Conservation (phyloP, 2,329 filamentous ascomycete species). For the Sclerotinia borealis region DNA sequence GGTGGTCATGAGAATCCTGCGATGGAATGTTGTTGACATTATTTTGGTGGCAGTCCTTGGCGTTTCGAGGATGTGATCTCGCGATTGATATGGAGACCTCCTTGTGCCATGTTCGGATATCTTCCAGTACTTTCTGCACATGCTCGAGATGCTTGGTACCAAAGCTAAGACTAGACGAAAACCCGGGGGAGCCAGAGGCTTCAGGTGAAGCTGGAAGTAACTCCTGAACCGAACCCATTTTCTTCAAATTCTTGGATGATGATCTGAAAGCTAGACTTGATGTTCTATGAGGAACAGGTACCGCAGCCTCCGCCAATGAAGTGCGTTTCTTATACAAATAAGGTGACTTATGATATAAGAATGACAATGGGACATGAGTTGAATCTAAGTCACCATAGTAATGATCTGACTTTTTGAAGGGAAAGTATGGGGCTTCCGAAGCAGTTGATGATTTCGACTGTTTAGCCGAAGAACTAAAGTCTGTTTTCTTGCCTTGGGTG, state of each 20-base stretch:
- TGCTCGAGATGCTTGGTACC: slow-evolving; percentile 4
- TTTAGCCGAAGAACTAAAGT: neutral
- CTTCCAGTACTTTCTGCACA: slow-evolving; percentile 11
- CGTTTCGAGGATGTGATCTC: neutral
- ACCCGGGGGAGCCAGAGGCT: neutral
- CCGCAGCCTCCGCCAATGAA: neutral
- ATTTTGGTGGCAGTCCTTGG: neutral
- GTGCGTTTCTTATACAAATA: neutral
- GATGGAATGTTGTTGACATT: neutral
- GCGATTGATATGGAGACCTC: slow-evolving; percentile 9
- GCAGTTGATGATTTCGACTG: neutral
- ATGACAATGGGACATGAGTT: neutral
- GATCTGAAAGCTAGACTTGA: slow-evolving; percentile 3
- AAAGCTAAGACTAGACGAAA: neutral
- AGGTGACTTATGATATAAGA: neutral
- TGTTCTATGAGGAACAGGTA: neutral
- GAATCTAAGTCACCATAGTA: neutral
- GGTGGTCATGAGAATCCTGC: neutral
- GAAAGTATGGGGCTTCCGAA: neutral
- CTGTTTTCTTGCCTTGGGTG: neutral
- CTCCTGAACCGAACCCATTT: neutral
- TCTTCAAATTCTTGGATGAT: neutral
- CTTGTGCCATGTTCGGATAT: slow-evolving; percentile 2
- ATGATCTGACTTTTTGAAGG: neutral
- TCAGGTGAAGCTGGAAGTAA: neutral